Base-by-base conservation (phyloP, 1,139 yeast species). In the Pichia sp. region DNA sequence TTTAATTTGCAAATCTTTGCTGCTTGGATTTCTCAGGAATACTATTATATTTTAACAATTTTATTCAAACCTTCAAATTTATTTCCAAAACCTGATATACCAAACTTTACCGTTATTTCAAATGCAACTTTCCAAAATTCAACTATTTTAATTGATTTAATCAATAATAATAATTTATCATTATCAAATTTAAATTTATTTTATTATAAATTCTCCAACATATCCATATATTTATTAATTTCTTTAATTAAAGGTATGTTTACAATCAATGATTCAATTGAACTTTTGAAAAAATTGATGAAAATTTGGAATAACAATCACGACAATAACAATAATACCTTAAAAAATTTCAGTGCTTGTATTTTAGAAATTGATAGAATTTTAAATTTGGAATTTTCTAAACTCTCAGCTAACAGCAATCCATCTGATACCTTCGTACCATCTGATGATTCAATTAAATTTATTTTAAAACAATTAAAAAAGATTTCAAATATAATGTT, bases 11-110 rank as follows among this genome's bases (percentile, higher is more conserved):
- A 53, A 42, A 42, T 30, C 33, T 49, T 53, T 41, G 56, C 56
- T 30, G 70, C 73, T 9, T 77, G 81, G 81, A 67, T 73, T 47
- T 68, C 73, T 3, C 72, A 75, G 59, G 66, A 77, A 49, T 76
- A 77, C 54, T 72, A 76, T 46, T 76, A 75, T 47, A 59, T 76
- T 47, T 67, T 75, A 41, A 70, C 72, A 53, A 57, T 72, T 50
- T 58, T 77, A 16, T 77, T 75, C 58, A 67, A 77, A 46, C 81
- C 82, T 3, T 76, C 80, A 5, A 71, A 71, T 44, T 62, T 77
- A 45, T 67, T 71, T 16, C 79, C 81, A 2, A 64, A 66, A 13
- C 56, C 56, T 5, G 51, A 51, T 38, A 36, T 41, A 11, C 54
- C 46, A 11, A 53, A 53, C 43, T 53, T 53, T 38, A 46, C 51